Evolutionary conservation across 306 rosid genomes (phyloP).

Genomic region (Pyrus pyrifolia): DNA sequence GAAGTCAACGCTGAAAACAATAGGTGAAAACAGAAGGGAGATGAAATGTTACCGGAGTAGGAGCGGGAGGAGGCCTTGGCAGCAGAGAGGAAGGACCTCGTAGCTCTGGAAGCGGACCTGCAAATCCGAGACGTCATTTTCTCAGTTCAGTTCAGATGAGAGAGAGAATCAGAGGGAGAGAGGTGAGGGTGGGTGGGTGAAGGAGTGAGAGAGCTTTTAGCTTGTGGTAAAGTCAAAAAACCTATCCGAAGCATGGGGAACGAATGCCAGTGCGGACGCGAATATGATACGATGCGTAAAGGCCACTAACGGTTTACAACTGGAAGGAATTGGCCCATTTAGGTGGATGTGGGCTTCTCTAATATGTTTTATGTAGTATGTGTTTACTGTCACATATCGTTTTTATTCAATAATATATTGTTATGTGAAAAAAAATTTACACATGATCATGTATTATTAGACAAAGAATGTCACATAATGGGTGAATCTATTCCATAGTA

Average conservation of each 20-base stretch:
- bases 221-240: background rate
- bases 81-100: constrained; percentile 68
- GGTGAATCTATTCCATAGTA: too few species aligned
- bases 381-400: too few species aligned
- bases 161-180: background rate
- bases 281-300: background rate
- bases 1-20: background rate
- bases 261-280: background rate
- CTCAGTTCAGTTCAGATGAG: background rate
- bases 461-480: too few species aligned
- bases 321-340: too few species aligned
- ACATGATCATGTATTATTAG: too few species aligned
- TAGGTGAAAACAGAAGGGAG: background rate
- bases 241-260: background rate
- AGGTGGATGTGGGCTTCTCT: background rate
- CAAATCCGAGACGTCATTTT: constrained; percentile 57
- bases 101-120: constrained; percentile 70
- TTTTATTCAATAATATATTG: too few species aligned
- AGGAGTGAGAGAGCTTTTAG: background rate
- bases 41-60: constrained; percentile 37
- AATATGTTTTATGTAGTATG: too few species aligned
- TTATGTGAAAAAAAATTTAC: too few species aligned
- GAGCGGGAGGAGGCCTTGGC: constrained; percentile 52
- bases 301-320: background rate
- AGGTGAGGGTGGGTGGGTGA: background rate